Base-by-base conservation (phyloP, 2,329 filamentous ascomycete species). In the Thielaviopsis musarum region DNA sequence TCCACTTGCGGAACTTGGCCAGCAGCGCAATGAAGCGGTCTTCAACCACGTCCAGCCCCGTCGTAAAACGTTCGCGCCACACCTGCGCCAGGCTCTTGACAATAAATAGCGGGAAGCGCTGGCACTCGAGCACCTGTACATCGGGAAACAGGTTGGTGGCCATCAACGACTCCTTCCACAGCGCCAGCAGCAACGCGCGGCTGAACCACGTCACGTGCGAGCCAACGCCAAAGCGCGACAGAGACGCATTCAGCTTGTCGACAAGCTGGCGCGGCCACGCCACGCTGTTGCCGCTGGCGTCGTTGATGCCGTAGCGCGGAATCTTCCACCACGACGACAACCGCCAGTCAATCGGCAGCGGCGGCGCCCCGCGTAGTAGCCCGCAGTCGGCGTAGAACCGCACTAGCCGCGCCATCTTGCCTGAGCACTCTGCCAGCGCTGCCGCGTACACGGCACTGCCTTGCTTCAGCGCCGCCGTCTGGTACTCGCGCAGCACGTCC, bases 251-350 rank as follows among this genome's bases (percentile, higher is more conserved):
- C 2, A 59, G 58, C 28, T 59, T 52, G 15, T 48, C 41, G 9
- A 19, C 52, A 17, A 59, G 24, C 21, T 51, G 58, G 24, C 5
- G 34, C 17, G 58, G 58, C 51, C 41, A 59, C 13, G 24, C 41
- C 9, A 59, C 52, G 41, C 54, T 55, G 34, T 52, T 53, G 19
- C 58, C 53, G 52, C 38, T 45, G 17, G 38, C 38, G 17, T 45
- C 38, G 52, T 59, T 55, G 34, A 53, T 53, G 12, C 58, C 53
- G 52, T 45, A 51, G 19, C 48, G 58, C 5, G 52, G 52, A 24
- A 59, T 41, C 38, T 34, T 49, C 58, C 58, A 59, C 58, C 58
- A 59, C n/a, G 34, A 54, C 26, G 58, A 34, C 19, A 59, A 24
- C 22, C 52, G 53, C 58, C 58, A 59, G 30, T 59, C 22, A 17